Conservation (phyloP, 2,329 filamentous ascomycete genomes). For the Whalleya microplaca region DNA sequence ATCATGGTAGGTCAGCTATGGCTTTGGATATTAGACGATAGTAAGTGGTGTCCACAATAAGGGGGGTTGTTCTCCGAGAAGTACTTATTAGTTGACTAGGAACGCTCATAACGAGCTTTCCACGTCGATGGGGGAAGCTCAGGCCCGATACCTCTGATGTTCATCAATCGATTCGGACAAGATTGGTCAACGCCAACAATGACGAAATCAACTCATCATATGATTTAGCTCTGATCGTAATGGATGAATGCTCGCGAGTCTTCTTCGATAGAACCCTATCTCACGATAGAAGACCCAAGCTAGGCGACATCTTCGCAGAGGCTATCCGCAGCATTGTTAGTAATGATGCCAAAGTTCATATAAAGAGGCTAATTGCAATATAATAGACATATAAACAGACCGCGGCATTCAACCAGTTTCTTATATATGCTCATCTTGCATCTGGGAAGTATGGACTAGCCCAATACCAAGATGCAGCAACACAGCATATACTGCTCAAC, state of each 20-base stretch:
- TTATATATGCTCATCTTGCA: not conserved
- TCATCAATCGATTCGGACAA: constrained; percentile 38
- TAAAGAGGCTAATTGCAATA: constrained; percentile 5
- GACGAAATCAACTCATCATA: constrained; percentile 34
- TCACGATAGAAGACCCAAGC: constrained; percentile 33
- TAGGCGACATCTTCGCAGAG: constrained; percentile 36
- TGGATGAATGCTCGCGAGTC: constrained; percentile 41
- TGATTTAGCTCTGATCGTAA: constrained; percentile 40
- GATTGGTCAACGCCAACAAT: constrained; percentile 6
- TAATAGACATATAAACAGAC: constrained; percentile 11
- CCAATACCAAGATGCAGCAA: not conserved
- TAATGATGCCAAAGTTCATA: not conserved
- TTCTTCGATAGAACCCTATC: constrained; percentile 40
- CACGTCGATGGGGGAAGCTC: constrained; percentile 43
- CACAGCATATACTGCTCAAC: constrained; percentile 25
- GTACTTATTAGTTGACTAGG: constrained; percentile 24
- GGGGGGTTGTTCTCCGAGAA: not conserved
- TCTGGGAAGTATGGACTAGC: not conserved
- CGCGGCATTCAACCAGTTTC: constrained; percentile 12
- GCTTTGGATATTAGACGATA: constrained; percentile 17
- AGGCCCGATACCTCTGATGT: constrained; percentile 42
- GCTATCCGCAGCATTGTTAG: constrained; percentile 35
- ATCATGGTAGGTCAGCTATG: constrained; percentile 23
- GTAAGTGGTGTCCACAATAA: not conserved
- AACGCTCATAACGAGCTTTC: constrained; percentile 43